Conservation (phyloP, 2,329 filamentous ascomycete species). For the Fusarium staphyleae region DNA sequence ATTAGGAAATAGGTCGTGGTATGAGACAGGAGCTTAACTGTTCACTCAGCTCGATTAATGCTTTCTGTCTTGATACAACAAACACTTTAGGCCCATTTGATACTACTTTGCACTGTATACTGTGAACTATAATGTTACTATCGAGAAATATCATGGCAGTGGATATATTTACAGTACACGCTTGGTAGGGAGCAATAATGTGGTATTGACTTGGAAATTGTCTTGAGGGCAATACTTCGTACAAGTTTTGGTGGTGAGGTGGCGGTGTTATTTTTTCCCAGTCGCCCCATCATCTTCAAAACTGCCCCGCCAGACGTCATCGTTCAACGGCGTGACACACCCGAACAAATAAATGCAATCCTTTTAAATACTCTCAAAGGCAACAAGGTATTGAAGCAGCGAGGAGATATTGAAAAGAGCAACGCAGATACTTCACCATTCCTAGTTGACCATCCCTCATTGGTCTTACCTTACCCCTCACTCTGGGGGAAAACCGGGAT, state of each 20-base stretch:
- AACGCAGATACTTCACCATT: neutral
- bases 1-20: constrained; percentile 31
- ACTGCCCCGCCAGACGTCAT: constrained; percentile 39
- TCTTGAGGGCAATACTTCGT: too few relatives aligned
- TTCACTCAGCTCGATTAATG: neutral
- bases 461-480: constrained; percentile 13
- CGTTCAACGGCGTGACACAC: constrained; percentile 35
- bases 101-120: too few relatives aligned
- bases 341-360: constrained; percentile 1
- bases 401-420: neutral
- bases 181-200: too few relatives aligned
- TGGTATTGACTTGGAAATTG: too few relatives aligned
- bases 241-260: neutral
- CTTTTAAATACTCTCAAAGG: too few relatives aligned
- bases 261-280: constrained; percentile 12
- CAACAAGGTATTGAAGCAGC: neutral
- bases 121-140: too few relatives aligned
- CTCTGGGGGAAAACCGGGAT: constrained; percentile 8
- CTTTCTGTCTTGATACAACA: constrained; percentile 26
- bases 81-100: constrained; percentile 21
- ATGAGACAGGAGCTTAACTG: neutral
- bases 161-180: too few relatives aligned
- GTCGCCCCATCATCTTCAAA: neutral
- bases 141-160: too few relatives aligned
- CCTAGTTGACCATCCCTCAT: neutral